Conservation (phyloP, 2,329 filamentous ascomycete species). For the Capronia epimyces region DNA sequence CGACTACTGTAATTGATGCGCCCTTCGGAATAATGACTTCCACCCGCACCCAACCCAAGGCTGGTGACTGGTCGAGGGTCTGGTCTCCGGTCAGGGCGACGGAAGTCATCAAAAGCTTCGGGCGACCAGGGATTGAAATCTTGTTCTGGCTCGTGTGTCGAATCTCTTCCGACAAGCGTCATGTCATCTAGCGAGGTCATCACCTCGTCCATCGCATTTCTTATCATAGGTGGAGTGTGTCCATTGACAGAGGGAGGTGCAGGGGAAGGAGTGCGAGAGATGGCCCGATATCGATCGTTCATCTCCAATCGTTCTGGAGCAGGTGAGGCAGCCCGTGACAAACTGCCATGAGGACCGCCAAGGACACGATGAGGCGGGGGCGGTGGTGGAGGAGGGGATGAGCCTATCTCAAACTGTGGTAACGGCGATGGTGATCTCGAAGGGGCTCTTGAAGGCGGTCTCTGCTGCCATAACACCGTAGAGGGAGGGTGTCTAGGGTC, state of each 20-base stretch:
- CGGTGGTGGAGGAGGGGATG: slow-evolving; percentile 70
- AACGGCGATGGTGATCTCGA: slow-evolving; percentile 33
- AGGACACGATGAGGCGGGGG: slow-evolving; percentile 69
- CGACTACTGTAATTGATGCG: slow-evolving; percentile 52
- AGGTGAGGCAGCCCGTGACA: slow-evolving; percentile 45
- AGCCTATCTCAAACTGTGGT: slow-evolving; percentile 47
- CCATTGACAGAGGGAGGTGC: slow-evolving; percentile 62
- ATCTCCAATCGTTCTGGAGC: slow-evolving; percentile 31
- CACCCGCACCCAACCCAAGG: slow-evolving; percentile 58
- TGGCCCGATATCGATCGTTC: slow-evolving; percentile 46
- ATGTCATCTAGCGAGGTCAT: slow-evolving; percentile 93
- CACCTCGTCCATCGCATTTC: slow-evolving; percentile 96
- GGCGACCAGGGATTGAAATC: slow-evolving; percentile 79
- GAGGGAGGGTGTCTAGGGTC: slow-evolving; percentile 34
- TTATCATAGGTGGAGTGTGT: slow-evolving; percentile 81
- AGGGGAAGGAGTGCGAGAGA: slow-evolving; percentile 56
- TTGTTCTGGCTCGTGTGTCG: slow-evolving; percentile 47
- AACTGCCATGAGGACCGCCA: slow-evolving; percentile 39
- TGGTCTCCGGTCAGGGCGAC: slow-evolving; percentile 33
- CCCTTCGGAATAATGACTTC: slow-evolving; percentile 47
- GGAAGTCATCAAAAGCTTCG: slow-evolving; percentile 66
- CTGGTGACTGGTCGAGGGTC: slow-evolving; percentile 63
- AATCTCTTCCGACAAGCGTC: slow-evolving; percentile 54
- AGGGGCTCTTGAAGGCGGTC: slow-evolving; percentile 34
- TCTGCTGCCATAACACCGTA: slow-evolving; percentile 37